Conservation (phyloP, 331 rosid genomes). For the Prunus yedoensis region DNA sequence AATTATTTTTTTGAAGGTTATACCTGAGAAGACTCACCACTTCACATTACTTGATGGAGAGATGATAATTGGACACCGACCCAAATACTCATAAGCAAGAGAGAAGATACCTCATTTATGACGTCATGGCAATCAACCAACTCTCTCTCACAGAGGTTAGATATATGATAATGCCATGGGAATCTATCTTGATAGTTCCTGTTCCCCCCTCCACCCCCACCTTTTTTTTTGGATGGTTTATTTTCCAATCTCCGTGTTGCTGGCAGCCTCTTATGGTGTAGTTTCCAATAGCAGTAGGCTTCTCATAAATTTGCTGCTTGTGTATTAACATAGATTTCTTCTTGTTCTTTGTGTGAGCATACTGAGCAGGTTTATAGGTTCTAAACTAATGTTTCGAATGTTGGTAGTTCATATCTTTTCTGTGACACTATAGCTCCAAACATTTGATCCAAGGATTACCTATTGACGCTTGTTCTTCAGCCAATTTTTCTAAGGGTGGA, state of each 20-base stretch:
- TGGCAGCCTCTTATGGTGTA: neutral
- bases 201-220: neutral
- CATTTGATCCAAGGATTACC: neutral
- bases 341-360: too few species aligned
- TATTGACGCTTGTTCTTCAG: too few species aligned
- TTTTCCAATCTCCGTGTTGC: neutral
- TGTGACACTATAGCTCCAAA: neutral
- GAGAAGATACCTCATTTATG: slow-evolving; percentile 95
- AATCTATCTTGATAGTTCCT: neutral
- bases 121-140: slow-evolving; percentile 71
- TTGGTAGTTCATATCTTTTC: neutral
- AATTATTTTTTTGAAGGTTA: slow-evolving; percentile 33
- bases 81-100: slow-evolving; percentile 87
- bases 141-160: slow-evolving; percentile 73
- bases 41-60: slow-evolving; percentile 93
- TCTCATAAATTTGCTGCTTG: too few species aligned
- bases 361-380: too few species aligned
- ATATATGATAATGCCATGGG: neutral
- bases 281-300: neutral
- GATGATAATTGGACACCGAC: slow-evolving; percentile 85
- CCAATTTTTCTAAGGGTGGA: too few species aligned
- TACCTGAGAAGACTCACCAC: slow-evolving; percentile 75
- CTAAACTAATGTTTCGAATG: too few species aligned
- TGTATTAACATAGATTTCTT: too few species aligned
- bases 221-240: neutral